Evolutionary conservation across 257 asterid species (phyloP), one percentile per base, ranked within the genome.

Genomic region (Asclepias syriaca): DNA sequence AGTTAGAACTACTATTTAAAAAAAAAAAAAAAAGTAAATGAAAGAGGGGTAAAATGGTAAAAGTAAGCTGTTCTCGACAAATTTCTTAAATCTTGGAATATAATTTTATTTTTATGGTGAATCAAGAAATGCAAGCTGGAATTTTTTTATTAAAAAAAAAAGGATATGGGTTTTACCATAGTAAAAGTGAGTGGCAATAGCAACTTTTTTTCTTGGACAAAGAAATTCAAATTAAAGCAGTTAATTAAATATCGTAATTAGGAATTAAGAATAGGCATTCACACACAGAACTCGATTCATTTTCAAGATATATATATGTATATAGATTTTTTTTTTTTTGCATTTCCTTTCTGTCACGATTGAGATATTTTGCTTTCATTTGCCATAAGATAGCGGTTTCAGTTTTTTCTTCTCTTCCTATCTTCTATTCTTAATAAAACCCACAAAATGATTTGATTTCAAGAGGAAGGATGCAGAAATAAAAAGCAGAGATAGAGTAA

Each of bases 51-150:
- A 85, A 3, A 77, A 65, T 65, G 1, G 92, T 77, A 77, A 86
- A 21, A 21, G 15, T 6, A 21, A 82, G 87, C 88, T 84, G 96
- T 80, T 87, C 71, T 75, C 93, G 85, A 85, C 88, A 19, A 37
- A 76, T 78, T 79, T 82, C 88, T 84, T 77, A 81, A 84, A 83
- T 81, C 80, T 80, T 78, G 86, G 86, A 66, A 57, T 18, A 59
- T 27, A 51, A 49, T 60, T 60, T 77, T 77, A 75, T 75, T 72
- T 43, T 78, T 73, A 46, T 82, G 74, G 5, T 21, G 46, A 61
- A 68, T 74, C 53, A 73, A 61, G 49, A 56, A 72, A 61, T 53
- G 74, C 60, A 70, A 81, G 89, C 86, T 83, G 86, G 76, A 29
- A 29, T 29, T 2, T 29, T 29, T 29, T 29, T 29, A 29, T 29